Conservation (phyloP, 371 early-diverging fungal genomes). For the Mucor lusitanicus region DNA sequence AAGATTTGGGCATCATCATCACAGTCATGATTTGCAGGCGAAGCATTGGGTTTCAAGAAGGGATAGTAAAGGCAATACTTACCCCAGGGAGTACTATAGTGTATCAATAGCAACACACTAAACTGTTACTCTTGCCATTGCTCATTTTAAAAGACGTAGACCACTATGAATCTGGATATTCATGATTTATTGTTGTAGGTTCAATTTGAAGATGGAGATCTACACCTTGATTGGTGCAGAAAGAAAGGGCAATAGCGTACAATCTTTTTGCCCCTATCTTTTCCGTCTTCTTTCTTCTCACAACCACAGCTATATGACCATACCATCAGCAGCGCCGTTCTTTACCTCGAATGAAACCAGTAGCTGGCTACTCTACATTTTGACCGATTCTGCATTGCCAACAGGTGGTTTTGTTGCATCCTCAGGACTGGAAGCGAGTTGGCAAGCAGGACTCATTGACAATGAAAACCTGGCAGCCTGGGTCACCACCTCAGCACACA, state of each 20-base stretch:
- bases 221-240: neutral
- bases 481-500: constrained; percentile 56
- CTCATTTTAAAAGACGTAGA: no score
- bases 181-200: neutral
- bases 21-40: no score
- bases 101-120: no score
- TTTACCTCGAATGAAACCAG: constrained; percentile 48
- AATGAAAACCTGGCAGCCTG: constrained; percentile 42
- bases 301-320: neutral
- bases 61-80: no score
- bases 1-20: no score
- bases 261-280: neutral
- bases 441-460: constrained; percentile 61
- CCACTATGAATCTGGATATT: neutral
- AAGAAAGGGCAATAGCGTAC: neutral
- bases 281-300: neutral
- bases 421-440: constrained; percentile 76
- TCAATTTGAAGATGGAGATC: neutral
- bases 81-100: no score
- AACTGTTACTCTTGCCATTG: no score
- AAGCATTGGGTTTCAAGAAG: no score
- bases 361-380: constrained; percentile 78
- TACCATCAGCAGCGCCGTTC: neutral
- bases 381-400: constrained; percentile 90
- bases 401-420: constrained; percentile 90